These are phyloP conservation scores for Aegilops longissima DNA, from an alignment of 176 grass and related monocot species.

Conservation along the genomic window DNA sequence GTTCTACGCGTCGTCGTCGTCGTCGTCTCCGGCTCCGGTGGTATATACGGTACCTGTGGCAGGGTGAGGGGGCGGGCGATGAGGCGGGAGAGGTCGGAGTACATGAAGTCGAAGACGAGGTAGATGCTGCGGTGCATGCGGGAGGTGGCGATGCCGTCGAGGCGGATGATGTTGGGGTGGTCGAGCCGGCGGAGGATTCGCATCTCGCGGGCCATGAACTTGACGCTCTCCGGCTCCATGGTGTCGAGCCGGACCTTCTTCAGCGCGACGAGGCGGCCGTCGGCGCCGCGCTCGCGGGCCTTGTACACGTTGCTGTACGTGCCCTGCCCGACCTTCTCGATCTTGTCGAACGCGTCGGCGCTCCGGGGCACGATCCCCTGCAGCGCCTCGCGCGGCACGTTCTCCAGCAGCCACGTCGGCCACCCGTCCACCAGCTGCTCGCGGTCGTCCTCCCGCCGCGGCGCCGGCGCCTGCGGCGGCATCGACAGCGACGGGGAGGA, in stretches of 20 bases:
- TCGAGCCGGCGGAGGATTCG: conserved; percentile 54
- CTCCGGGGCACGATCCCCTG: conserved; percentile 53
- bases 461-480: neutral
- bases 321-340: conserved; percentile 75
- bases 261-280: conserved; percentile 56
- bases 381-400: conserved; percentile 51
- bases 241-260: conserved; percentile 76
- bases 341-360: conserved; percentile 69
- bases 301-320: conserved; percentile 85
- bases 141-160: conserved; percentile 69
- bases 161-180: conserved; percentile 66
- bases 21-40: neutral
- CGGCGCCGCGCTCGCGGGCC: conserved; percentile 52
- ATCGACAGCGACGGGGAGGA: neutral
- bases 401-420: conserved; percentile 59
- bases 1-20: neutral
- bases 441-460: conserved; percentile 4
- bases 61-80: conserved; percentile 47
- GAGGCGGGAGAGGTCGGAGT: conserved; percentile 50
- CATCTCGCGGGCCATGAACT: conserved; percentile 61
- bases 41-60: conserved; percentile 35
- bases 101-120: conserved; percentile 81
- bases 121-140: conserved; percentile 83
- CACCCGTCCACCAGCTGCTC: conserved; percentile 61
- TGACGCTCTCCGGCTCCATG: conserved; percentile 62